These are phyloP conservation scores for Neurospora sp. DNA, from an alignment of 495 filamentous ascomycete species.

Conservation along the genomic window DNA sequence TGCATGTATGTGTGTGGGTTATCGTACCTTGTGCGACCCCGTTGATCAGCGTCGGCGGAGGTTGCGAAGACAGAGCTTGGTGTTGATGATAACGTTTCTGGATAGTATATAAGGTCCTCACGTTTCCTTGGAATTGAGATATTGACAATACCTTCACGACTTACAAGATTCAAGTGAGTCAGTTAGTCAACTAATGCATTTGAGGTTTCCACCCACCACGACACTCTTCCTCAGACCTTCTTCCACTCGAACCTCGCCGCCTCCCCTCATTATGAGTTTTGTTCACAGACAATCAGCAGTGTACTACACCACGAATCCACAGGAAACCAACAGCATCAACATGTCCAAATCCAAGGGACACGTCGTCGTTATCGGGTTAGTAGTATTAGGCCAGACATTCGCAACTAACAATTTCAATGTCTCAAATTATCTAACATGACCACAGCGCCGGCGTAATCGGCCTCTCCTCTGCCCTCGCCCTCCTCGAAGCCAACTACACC, in stretches of 20 bases:
- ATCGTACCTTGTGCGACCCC: not conserved
- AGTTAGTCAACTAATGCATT: not conserved
- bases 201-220: not conserved
- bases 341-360: not conserved
- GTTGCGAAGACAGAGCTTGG: not conserved
- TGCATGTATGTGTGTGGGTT: not conserved
- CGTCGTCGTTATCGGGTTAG: conserved; percentile 7
- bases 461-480: conserved; percentile 40
- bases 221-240: not conserved
- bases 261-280: not conserved
- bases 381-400: not conserved
- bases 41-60: not conserved
- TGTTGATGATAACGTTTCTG: not conserved
- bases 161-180: not conserved
- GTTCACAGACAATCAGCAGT: not conserved
- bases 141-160: not conserved
- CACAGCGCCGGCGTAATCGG: conserved; percentile 50
- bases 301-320: not conserved
- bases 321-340: not conserved
- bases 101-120: not conserved
- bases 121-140: not conserved
- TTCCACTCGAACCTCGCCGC: not conserved
- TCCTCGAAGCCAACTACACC: conserved; percentile 36
- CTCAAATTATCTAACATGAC: not conserved
- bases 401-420: not conserved